Evolutionary conservation across 78 protist genomes (phyloP), one percentile per base, ranked within the genome.

Genomic region (Planoprotostelium fungivorum): DNA sequence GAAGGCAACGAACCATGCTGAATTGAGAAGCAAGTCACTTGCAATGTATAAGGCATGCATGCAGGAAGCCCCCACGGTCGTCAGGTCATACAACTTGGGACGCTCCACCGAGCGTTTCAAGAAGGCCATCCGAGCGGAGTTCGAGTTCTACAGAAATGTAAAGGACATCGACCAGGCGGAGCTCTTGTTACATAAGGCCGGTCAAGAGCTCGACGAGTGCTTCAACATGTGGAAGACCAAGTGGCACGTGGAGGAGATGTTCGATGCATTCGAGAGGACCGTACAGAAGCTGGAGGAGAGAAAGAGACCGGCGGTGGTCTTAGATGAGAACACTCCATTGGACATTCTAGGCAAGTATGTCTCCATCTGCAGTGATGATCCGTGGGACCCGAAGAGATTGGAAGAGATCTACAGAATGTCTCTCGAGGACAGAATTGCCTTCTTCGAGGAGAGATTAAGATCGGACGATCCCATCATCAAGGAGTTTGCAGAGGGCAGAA

Each of bases 191-290:
- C 73, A 51, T 16, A 51, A 51, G 16, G 73, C 73, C 5, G 73
- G 73, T 16, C 73, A 51, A 51, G 73, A 51, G 73, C 16, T 51
- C 31, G 73, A 51, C 73, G 73, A 51, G 73, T 51, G 73, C 73
- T 51, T 51, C 73, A 51, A 51, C 73, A 51, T 51, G 73, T 51
- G 73, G 73, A 51, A 51, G 73, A 51, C 73, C 73, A 51, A 51
- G 16, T 51, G 73, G 73, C 73, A 51, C 16, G 73, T 51, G 73
- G 73, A 51, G 16, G 31, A 51, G 73, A 51, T 51, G 73, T 51
- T 51, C 16, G 73, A 51, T 16, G 16, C 5, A 25, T 16, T 51
- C 73, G 73, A 51, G 73, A 51, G 5, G 31, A 51, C 73, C 73
- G 16, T 25, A 16, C 5, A 51, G 73, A 51, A 51, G 73, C 16